Conservation (phyloP, 1,284 basidiomycete species). For the Sporisorium reilianum region DNA sequence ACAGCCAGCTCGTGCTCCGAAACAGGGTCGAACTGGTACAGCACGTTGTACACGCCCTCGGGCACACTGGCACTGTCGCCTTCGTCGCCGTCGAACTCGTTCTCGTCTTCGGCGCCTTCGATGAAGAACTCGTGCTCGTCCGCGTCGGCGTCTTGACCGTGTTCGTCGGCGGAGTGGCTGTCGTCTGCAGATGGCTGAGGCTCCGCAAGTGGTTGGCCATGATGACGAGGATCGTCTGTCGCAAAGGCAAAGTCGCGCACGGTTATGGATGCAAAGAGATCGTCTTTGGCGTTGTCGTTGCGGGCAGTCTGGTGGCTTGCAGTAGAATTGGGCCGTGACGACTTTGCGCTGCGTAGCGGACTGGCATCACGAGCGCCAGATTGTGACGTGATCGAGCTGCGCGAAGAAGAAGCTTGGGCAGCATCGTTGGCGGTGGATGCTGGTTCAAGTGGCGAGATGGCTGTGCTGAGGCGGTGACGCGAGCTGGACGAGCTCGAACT, state of each 20-base stretch:
- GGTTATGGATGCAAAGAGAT: conserved; percentile 7
- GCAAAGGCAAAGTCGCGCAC: conserved; percentile 58
- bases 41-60: conserved; percentile 51
- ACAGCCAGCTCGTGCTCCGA: conserved; percentile 57
- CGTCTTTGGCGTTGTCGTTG: conserved; percentile 1
- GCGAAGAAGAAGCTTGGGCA: not conserved
- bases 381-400: conserved; percentile 1
- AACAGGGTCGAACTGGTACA: conserved; percentile 55
- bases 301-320: conserved; percentile 40
- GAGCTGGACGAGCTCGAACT: conserved; percentile 29
- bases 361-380: not conserved
- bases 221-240: conserved; percentile 45
- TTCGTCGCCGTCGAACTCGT: conserved; percentile 48
- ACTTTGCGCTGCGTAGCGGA: conserved; percentile 8
- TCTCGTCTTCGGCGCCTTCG: conserved; percentile 47
- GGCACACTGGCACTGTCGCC: conserved; percentile 31
- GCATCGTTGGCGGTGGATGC: not conserved
- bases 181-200: not conserved
- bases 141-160: conserved; percentile 11
- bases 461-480: conserved; percentile 22
- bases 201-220: conserved; percentile 22
- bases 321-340: conserved; percentile 25
- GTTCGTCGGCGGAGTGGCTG: conserved; percentile 13
- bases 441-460: conserved; percentile 4
- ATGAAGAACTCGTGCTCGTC: conserved; percentile 35